Evolutionary conservation across 768 basidiomycete genomes (phyloP), one percentile per base, ranked within the genome.

Genomic region (Lepiota venenata): DNA sequence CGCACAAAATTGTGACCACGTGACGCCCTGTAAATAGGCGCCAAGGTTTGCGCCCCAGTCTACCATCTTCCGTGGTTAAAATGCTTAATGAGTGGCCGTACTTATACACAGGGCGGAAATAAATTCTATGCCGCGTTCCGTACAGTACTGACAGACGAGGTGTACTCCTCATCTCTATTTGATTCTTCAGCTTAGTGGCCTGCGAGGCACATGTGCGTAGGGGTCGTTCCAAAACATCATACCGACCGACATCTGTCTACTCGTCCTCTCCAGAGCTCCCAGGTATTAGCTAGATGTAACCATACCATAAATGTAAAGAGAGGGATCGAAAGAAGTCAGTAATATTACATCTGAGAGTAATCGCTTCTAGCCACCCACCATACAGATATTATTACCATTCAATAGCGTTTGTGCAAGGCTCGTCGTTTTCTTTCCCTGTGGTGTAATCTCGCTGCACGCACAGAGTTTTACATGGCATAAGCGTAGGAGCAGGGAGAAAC

Each of bases 371-470:
- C 20, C 21, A 47, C 85, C 52, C 60, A 92, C 94, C 87, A 98
- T 96, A 66, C 93, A 96, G 39, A 99, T 98, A 60, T 96, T 94
- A 72, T 93, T 96, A 12, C 93, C 93, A 64, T 96, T 96, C 56
- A 96, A 71, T 41, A 96, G 75, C 15, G 93, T 96, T 71, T 97
- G 93, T 1, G 87, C 82, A 10, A 98, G 79, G 55, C 84, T 80
- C 2, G 90, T 97, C 66, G 81, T 83, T 69, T 88, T 93, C 57
- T 74, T 83, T 22, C 88, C 89, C 67, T 91, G 76, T 1, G 91
- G 77, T n/a, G 92, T 95, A 11, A 72, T 84, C 71, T 97, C 93
- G 67, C 96, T 98, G 32, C 9, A 43, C 16, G 7, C 10, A 20
- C 21, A 36, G 3, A 15, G 29, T 14, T n/a, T 44, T n/a, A 9